Evolutionary conservation across 2,329 filamentous ascomycete species (phyloP).

Genomic region (Sclerotiophoma versabilis): DNA sequence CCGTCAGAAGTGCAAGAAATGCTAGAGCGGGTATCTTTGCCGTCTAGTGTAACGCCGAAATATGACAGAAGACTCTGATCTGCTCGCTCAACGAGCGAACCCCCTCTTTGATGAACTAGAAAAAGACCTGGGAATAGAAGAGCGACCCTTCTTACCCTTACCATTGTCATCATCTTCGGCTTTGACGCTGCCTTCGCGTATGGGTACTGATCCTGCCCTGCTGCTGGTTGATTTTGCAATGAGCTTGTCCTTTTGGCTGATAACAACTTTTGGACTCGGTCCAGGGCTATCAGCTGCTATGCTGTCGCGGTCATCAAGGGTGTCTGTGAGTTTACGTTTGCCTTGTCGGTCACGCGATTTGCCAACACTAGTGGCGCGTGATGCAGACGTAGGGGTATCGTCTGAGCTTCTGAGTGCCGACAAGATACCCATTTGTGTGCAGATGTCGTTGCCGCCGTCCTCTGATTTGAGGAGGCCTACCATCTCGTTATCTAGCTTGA

Average conservation of each 20-base stretch:
- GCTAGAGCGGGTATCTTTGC: conserved; percentile 30
- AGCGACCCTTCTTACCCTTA: conserved; percentile 53
- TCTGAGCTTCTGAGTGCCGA: conserved; percentile 56
- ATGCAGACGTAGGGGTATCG: conserved; percentile 47
- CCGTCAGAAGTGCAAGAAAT: conserved; percentile 18
- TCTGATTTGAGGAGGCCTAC: conserved; percentile 53
- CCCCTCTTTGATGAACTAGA: conserved; percentile 22
- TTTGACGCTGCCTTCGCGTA: conserved; percentile 59
- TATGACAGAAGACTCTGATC: neutral
- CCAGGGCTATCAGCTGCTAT: conserved; percentile 49
- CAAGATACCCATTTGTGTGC: conserved; percentile 55
- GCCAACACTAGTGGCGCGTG: conserved; percentile 47
- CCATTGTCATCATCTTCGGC: conserved; percentile 56
- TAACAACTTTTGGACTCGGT: conserved; percentile 46
- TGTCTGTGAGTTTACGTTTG: conserved; percentile 48
- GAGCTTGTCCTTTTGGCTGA: conserved; percentile 42
- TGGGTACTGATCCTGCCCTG: conserved; percentile 54
- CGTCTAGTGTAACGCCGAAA: conserved; percentile 20
- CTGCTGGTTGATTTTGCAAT: conserved; percentile 52
- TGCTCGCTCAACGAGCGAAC: conserved; percentile 23
- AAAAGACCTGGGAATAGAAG: conserved; percentile 31
- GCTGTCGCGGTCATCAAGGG: conserved; percentile 48
- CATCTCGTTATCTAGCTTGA: conserved; percentile 57
- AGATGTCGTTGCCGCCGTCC: conserved; percentile 50
- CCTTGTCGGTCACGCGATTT: conserved; percentile 48